These are phyloP conservation scores for Metarhizium brunneum DNA, from an alignment of 2,329 filamentous ascomycete genomes.

Conservation along the genomic window DNA sequence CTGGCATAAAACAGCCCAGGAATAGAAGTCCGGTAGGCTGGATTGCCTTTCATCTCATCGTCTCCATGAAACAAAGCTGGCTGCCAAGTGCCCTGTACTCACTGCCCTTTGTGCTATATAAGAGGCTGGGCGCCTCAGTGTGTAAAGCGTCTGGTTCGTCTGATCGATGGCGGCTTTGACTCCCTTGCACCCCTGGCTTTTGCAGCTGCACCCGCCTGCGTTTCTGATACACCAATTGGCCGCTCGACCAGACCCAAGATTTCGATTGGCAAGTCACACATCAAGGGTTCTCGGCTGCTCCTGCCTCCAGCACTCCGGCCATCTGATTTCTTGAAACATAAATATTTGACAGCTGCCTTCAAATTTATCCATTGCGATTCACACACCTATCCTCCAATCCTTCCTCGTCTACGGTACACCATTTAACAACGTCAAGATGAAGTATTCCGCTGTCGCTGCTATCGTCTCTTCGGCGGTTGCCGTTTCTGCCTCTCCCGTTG, in stretches of 20 bases:
- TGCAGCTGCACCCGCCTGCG: neutral
- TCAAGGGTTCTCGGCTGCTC: neutral
- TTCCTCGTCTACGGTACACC: neutral
- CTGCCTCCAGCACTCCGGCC: neutral
- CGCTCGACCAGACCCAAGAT: neutral
- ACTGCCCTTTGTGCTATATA: neutral
- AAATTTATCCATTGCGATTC: neutral
- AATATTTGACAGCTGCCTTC: neutral
- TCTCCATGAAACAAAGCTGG: neutral
- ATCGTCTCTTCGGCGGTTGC: constrained; percentile 12
- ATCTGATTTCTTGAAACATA: neutral
- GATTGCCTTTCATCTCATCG: neutral
- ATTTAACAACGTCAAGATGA: constrained; percentile 16
- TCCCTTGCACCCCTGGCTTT: neutral
- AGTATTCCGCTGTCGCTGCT: constrained; percentile 15
- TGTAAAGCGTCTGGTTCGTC: neutral
- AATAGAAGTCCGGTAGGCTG: neutral
- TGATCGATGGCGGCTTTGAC: neutral
- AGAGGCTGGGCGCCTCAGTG: neutral
- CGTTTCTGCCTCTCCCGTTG: constrained; percentile 20
- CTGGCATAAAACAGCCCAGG: neutral
- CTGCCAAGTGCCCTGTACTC: neutral
- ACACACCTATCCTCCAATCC: too few relatives aligned
- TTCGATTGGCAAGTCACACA: neutral
- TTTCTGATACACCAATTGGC: neutral